A percentile compares a stretch with the other conserved stretches of the same genome.
phyloP scores from a whole-genome alignment of 345 rosid species.

The Citrus cavaleriei region DNA sequence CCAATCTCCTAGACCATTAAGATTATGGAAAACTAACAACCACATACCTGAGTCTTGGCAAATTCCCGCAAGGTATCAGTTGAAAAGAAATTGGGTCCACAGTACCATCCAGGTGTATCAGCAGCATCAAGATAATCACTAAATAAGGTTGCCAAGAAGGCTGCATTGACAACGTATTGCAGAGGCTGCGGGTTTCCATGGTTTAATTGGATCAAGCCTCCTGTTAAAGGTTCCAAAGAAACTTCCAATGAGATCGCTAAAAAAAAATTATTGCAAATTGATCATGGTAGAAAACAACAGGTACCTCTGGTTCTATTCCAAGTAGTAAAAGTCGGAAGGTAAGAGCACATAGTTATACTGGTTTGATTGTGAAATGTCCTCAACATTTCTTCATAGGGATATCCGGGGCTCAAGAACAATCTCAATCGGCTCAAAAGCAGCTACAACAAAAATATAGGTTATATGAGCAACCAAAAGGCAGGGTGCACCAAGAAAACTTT shows the following conservation, averaged over 20 bases:
- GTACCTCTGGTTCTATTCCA: constrained; percentile 73
- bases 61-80: constrained; percentile 67
- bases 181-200: constrained; percentile 97
- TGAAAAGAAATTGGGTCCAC: constrained; percentile 88
- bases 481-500: not conserved
- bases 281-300: not conserved
- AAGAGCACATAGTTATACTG: constrained; percentile 78
- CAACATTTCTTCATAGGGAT: constrained; percentile 87
- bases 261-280: not conserved
- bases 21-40: not conserved
- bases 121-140: constrained; percentile 96
- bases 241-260: constrained; percentile 13
- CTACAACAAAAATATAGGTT: constrained; percentile 28
- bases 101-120: constrained; percentile 96
- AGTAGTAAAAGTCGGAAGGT: constrained; percentile 59
- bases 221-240: constrained; percentile 31
- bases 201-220: constrained; percentile 83
- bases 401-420: constrained; percentile 86
- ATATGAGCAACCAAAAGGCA: not conserved
- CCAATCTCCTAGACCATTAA: not conserved
- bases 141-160: constrained; percentile 73
- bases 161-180: constrained; percentile 88
- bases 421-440: constrained; percentile 77
- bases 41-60: constrained; percentile 74
- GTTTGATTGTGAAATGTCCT: constrained; percentile 90